Evolutionary conservation across 352 stramenopile genomes (phyloP).

Genomic region (Saprolegnia parasitica): DNA sequence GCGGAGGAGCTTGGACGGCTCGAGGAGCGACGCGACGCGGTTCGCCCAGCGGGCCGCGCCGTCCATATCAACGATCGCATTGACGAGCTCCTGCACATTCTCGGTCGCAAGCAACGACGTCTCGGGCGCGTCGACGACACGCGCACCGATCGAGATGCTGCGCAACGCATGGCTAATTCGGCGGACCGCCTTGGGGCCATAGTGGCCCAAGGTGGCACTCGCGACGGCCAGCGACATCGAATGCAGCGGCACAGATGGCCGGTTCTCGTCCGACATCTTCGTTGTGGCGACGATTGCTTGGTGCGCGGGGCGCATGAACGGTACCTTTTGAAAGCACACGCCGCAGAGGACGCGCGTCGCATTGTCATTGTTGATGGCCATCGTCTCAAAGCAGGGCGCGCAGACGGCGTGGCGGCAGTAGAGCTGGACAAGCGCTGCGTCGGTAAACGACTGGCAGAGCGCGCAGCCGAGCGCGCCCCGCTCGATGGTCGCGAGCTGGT

Average conservation of each 20-base stretch:
- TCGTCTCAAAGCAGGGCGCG: slow-evolving; percentile 38
- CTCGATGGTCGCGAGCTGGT: slow-evolving; percentile 62
- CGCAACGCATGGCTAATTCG: slow-evolving; percentile 24
- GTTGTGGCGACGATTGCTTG: background rate
- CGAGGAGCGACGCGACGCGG: slow-evolving; percentile 40
- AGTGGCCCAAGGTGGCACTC: slow-evolving; percentile 17
- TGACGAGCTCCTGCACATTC: slow-evolving; percentile 28
- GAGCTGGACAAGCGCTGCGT: slow-evolving; percentile 56
- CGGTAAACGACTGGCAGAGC: slow-evolving; percentile 13
- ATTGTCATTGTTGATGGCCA: slow-evolving; percentile 1
- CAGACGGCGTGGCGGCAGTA: slow-evolving; percentile 63
- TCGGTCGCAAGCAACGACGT: background rate
- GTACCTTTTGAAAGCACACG: slow-evolving; percentile 27
- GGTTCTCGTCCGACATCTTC: background rate
- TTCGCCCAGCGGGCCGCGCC: slow-evolving; percentile 50
- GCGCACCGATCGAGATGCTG: slow-evolving; percentile 6
- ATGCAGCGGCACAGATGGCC: background rate
- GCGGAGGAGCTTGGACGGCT: slow-evolving; percentile 57
- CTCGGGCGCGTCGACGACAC: background rate
- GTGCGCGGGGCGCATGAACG: slow-evolving; percentile 17
- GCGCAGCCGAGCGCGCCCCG: slow-evolving; percentile 33
- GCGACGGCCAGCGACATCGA: slow-evolving; percentile 15
- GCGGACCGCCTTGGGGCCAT: slow-evolving; percentile 14
- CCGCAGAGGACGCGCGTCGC: slow-evolving; percentile 13
- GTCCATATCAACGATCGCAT: slow-evolving; percentile 34